Conservation (phyloP, 2,329 filamentous ascomycete species). For the Arthrobotrys sinensis region DNA sequence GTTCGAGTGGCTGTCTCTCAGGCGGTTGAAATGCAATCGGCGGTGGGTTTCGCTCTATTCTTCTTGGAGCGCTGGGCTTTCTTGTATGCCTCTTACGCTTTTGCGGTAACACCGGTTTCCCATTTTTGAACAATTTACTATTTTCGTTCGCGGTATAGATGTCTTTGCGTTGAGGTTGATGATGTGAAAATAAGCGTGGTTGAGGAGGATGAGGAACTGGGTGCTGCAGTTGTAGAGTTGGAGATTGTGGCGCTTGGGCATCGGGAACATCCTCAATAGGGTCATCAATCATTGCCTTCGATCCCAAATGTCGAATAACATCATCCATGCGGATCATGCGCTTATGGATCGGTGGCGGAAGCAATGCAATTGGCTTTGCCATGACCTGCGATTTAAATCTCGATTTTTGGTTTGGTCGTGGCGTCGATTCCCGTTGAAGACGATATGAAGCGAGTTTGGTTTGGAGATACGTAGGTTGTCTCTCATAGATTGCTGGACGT, state of each 20-base stretch:
- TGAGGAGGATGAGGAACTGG: background rate
- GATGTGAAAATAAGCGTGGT: background rate
- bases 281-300: background rate
- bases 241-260: background rate
- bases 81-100: background rate
- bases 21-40: conserved; percentile 48
- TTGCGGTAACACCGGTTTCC: background rate
- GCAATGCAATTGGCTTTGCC: conserved; percentile 27
- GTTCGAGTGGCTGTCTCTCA: background rate
- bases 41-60: conserved; percentile 19
- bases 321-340: conserved; percentile 35
- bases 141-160: conserved; percentile 10
- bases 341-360: background rate
- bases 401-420: conserved; percentile 1
- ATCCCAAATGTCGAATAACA: conserved; percentile 12
- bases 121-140: conserved; percentile 29
- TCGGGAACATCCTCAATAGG: conserved; percentile 31
- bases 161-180: background rate
- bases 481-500: background rate
- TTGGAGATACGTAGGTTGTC: conserved; percentile 31
- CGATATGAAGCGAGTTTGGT: conserved; percentile 23
- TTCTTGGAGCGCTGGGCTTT: conserved; percentile 23
- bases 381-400: conserved; percentile 12
- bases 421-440: background rate
- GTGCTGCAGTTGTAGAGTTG: background rate